phyloP scores from a whole-genome alignment of 306 rosid genomes.

The Vigna radiata region DNA sequence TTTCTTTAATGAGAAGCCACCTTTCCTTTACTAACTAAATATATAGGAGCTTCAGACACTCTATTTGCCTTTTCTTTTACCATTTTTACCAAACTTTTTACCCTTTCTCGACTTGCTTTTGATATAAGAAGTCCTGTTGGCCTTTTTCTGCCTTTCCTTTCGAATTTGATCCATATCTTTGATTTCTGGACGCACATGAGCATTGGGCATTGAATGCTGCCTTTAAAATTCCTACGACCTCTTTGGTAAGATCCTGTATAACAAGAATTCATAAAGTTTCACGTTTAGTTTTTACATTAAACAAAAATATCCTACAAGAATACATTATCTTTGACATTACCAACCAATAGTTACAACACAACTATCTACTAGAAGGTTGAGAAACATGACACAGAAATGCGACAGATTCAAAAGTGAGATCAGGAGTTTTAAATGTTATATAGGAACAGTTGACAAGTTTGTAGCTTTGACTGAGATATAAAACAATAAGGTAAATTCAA shows the following conservation, averaged over 20 bases:
- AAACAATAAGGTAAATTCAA: no score
- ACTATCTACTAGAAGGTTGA: not conserved
- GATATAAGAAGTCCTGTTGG: constrained; percentile 52
- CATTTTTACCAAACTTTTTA: constrained; percentile 51
- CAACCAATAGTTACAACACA: not conserved
- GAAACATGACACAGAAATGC: not conserved
- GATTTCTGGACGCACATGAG: constrained; percentile 84
- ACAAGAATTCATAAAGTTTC: constrained; percentile 8
- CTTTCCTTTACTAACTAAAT: not conserved
- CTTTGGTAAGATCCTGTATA: constrained; percentile 49
- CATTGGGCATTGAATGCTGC: constrained; percentile 65
- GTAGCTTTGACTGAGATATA: not conserved
- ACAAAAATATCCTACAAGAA: not conserved
- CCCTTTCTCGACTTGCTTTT: constrained; percentile 69
- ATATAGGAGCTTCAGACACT: constrained; percentile 22
- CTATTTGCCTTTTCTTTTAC: constrained; percentile 55
- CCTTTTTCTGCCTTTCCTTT: constrained; percentile 84
- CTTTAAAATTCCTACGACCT: constrained; percentile 52
- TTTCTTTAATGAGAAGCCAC: not conserved
- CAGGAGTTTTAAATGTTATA: not conserved
- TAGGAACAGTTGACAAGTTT: not conserved
- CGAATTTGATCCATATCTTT: no score
- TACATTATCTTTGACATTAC: not conserved
- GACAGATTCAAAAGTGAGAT: not conserved
- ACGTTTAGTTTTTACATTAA: not conserved